phyloP scores from a whole-genome alignment of 179 eudicot genomes.

The Beta corolliflora region DNA sequence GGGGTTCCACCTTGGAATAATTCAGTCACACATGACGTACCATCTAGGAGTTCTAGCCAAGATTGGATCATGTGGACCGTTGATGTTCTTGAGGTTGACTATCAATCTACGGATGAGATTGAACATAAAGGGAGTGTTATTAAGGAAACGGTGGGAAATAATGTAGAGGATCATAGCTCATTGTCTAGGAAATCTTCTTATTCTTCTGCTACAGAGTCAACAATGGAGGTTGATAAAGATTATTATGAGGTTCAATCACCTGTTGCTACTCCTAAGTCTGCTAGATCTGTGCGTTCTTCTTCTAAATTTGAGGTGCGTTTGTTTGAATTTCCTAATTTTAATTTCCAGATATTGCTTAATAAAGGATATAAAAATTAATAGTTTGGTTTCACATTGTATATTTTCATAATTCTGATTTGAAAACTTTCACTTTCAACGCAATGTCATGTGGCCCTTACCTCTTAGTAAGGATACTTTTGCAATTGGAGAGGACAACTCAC shows the following conservation, averaged over 20 bases:
- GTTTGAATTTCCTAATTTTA: no score
- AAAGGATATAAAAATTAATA: no score
- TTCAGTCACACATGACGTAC: conserved; percentile 41
- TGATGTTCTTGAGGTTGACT: conserved; percentile 37
- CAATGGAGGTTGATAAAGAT: conserved; percentile 9
- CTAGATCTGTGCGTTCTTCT: conserved; percentile 3
- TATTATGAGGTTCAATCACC: conserved; percentile 21
- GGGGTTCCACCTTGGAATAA: conserved; percentile 44
- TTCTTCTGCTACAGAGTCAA: background rate
- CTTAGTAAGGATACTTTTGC: no score
- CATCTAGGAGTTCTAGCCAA: conserved; percentile 25
- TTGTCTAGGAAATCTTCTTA: conserved; percentile 21
- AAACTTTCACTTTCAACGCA: no score
- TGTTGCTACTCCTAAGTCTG: conserved; percentile 15
- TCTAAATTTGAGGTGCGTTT: conserved; percentile 5
- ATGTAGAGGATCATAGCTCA: conserved; percentile 10
- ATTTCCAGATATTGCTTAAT: no score
- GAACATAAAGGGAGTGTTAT: background rate
- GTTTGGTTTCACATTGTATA: no score
- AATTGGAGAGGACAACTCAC: no score
- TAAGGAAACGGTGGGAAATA: background rate
- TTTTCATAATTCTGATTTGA: no score
- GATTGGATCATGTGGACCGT: conserved; percentile 44
- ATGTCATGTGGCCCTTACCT: no score
- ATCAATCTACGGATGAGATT: conserved; percentile 12